Evolutionary conservation across 345 rosid species (phyloP).

Genomic region (Populus ilicifolia): DNA sequence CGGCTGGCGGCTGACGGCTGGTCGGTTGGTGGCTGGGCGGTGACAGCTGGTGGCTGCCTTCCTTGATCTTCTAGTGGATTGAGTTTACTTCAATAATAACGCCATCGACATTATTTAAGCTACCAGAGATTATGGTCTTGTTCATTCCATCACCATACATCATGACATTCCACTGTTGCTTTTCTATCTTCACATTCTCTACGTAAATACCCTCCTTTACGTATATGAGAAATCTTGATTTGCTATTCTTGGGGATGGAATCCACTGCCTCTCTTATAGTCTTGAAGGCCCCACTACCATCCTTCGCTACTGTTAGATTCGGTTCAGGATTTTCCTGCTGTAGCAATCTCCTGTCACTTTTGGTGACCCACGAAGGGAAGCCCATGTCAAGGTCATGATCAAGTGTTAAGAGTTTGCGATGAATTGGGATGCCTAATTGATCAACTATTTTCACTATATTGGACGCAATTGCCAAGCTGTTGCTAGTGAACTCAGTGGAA

Average conservation of each 20-base stretch:
- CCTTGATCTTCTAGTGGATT: too few relatives aligned
- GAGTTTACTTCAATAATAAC: slow-evolving; percentile 11
- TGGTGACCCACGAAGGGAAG: slow-evolving; percentile 9
- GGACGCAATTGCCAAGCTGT: slow-evolving; percentile 30
- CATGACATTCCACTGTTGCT: slow-evolving; percentile 33
- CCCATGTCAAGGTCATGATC: not conserved
- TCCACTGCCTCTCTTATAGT: slow-evolving; percentile 31
- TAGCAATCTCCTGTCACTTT: slow-evolving; percentile 4
- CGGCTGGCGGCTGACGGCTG: too few relatives aligned
- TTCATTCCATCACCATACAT: slow-evolving; percentile 44
- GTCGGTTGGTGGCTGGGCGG: too few relatives aligned
- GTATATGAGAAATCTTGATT: slow-evolving; percentile 21
- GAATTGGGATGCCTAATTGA: not conserved
- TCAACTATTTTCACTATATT: not conserved
- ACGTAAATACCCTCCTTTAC: slow-evolving; percentile 36
- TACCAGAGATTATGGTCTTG: slow-evolving; percentile 32
- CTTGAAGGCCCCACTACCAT: slow-evolving; percentile 30
- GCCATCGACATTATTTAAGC: slow-evolving; percentile 26
- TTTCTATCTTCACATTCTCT: slow-evolving; percentile 28
- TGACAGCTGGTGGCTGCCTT: too few relatives aligned
- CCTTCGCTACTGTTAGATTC: slow-evolving; percentile 25
- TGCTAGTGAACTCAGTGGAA: slow-evolving; percentile 34
- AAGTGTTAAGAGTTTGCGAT: slow-evolving; percentile 11
- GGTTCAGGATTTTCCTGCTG: slow-evolving; percentile 15
- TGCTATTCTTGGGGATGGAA: slow-evolving; percentile 23